Evolutionary conservation across 2,329 filamentous ascomycete species (phyloP).

Genomic region (Botrytis porri): DNA sequence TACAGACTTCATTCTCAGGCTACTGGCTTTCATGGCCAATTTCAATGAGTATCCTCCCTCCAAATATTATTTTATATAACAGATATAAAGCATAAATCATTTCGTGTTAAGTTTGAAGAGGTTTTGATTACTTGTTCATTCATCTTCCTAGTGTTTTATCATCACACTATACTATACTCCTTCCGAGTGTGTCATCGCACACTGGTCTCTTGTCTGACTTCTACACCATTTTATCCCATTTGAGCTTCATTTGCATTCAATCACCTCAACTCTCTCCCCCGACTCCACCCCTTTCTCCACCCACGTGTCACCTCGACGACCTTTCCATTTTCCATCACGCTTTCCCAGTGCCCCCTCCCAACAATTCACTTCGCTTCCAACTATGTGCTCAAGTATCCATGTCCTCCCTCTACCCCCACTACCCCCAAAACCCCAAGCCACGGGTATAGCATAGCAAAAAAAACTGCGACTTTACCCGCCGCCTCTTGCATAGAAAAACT

Average conservation of each 20-base stretch:
- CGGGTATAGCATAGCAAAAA: slow-evolving; percentile 13
- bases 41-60: background rate
- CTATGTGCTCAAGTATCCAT: background rate
- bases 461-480: background rate
- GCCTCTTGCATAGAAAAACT: background rate
- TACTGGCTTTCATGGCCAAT: background rate
- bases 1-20: background rate
- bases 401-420: background rate
- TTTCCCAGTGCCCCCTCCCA: background rate
- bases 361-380: background rate
- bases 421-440: slow-evolving; percentile 5
- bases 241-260: background rate
- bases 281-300: background rate
- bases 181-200: background rate
- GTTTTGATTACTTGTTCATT: background rate
- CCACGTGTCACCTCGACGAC: no score
- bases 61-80: background rate
- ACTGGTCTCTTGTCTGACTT: background rate
- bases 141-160: background rate
- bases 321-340: no score
- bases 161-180: background rate
- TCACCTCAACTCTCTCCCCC: background rate
- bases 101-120: background rate
- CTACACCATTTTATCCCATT: background rate
- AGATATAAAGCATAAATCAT: background rate